Evolutionary conservation across 169 alveolate species (phyloP), one percentile per base, ranked within the genome.

Genomic region (Plasmodium cynomolgi): DNA sequence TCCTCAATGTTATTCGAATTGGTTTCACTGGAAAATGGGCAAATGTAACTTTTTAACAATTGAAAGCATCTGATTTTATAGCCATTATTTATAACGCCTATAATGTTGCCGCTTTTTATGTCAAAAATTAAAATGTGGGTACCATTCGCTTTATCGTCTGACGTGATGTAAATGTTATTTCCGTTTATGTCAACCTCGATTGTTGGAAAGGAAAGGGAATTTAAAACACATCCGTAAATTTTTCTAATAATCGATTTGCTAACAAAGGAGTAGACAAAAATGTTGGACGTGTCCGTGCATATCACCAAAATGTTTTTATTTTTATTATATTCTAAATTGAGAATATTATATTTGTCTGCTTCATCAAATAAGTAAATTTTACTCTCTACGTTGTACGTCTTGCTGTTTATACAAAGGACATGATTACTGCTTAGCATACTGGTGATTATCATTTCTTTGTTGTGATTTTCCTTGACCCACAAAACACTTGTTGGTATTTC

Each of bases 141-240:
- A 39, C 94, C 90, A 56, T 88, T 79, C 23, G 84, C 73, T 9
- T 80, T 79, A 88, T 88, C 90, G 20, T 88, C 94, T 9, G 94
- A 88, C 47, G 94, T 80, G 31, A 88, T 80, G 50, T 88, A 88
- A 58, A 88, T 88, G 72, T 79, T 58, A 88, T 79, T 88, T n/a
- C 94, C 94, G 54, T 41, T 88, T 26, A 80, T 88, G 72, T 88
- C 91, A 1, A 88, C 33, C 73, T 88, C 84, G 3, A 88, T 79
- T n/a, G 88, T 80, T 37, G 94, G 94, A 88, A 88, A 88, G 20
- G 94, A 88, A 13, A 88, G 83, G 1, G 94, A 80, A 58, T 88
- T 88, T 88, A 88, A 80, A 62, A 88, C 94, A 79, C 94, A 88
- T 2, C 94, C 94, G 23, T 88, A 88, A 58, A 88, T 88, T 88